Evolutionary conservation across 352 stramenopile genomes (phyloP), one percentile per base, ranked within the genome.

Genomic region (Blastocystis sp.): DNA sequence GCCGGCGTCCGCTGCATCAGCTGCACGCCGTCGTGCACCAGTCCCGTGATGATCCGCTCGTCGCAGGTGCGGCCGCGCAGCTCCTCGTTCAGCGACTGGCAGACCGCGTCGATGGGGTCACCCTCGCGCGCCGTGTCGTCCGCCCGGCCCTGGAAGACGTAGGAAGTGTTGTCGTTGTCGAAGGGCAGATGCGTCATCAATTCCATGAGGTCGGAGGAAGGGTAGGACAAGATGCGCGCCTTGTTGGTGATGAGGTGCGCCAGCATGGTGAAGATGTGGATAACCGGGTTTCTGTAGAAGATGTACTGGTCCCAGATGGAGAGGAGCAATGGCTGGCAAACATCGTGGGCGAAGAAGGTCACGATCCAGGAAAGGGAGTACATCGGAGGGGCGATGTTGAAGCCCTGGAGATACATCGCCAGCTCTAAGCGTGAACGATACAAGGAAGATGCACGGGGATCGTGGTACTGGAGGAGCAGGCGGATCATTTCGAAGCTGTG

Each of bases 221-320:
- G 78, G 23, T 76, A 88, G 2, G 59, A 14, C 17, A 88, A 45
- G 60, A 88, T 88, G 28, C 78, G 64, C 34, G 21, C 60, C 48
- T 79, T 64, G 45, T 88, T 88, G 19, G 64, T 11, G 23, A 88
- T 65, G 28, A 88, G 64, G n/a, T 88, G 67, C n/a, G 78, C 62
- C 19, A 88, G 78, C n/a, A 88, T 76, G 7, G 67, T 79, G 56
- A 88, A 88, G 9, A 88, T 38, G 34, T 88, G 78, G 9, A 48
- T 76, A 2, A 52, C 60, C 10, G 78, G 78, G 34, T 88, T 88
- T 41, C 78, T 88, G 23, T 88, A 88, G 38, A 79, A 79, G 17
- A 88, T 88, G 59, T 88, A 88, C 14, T 79, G 67, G 28, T 88
- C 78, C 78, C 78, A 88, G 56, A 88, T 88, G 7, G 64, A 56